Evolutionary conservation across 169 alveolate species (phyloP).

Genomic region (Cryptosporidium tyzzeri): DNA sequence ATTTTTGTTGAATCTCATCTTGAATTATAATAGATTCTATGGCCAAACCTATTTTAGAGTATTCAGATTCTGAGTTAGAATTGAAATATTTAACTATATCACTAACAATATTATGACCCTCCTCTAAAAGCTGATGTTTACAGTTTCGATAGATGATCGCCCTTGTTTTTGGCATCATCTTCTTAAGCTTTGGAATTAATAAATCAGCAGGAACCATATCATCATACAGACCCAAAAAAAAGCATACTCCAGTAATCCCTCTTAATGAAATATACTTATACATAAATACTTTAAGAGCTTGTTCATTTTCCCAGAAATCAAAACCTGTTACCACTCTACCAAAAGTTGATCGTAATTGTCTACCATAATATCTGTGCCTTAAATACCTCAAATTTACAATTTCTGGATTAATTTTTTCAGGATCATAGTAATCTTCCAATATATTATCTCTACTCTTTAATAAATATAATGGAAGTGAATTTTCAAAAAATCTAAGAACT

Average conservation of each 20-base stretch:
- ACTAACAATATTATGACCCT: conserved; percentile 11
- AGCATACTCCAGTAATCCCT: conserved; percentile 57
- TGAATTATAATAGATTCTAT: conserved; percentile 57
- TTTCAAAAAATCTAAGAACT: background rate
- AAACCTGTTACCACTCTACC: conserved; percentile 56
- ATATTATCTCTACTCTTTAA: conserved; percentile 3
- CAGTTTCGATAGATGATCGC: conserved; percentile 35
- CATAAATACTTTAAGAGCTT: conserved; percentile 11
- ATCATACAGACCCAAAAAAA: conserved; percentile 59
- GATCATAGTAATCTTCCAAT: conserved; percentile 31
- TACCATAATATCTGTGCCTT: conserved; percentile 54
- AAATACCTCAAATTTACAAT: conserved; percentile 24
- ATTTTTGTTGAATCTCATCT: background rate
- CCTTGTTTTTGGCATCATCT: conserved; percentile 28
- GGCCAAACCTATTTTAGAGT: conserved; percentile 24
- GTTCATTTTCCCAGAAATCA: conserved; percentile 57
- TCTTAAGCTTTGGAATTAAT: conserved; percentile 20
- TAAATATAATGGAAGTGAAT: conserved; percentile 24
- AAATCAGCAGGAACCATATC: conserved; percentile 34
- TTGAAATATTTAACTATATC: conserved; percentile 40
- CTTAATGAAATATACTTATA: conserved; percentile 26
- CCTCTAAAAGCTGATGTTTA: conserved; percentile 61
- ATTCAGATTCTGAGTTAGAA: background rate
- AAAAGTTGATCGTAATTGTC: conserved; percentile 57
- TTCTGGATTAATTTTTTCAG: conserved; percentile 23